Percentiles rank a stretch among this genome's conserved stretches.
Evolutionary conservation across 2,329 filamentous ascomycete species (phyloP).

Genomic region (Pseudogymnoascus sp.): DNA sequence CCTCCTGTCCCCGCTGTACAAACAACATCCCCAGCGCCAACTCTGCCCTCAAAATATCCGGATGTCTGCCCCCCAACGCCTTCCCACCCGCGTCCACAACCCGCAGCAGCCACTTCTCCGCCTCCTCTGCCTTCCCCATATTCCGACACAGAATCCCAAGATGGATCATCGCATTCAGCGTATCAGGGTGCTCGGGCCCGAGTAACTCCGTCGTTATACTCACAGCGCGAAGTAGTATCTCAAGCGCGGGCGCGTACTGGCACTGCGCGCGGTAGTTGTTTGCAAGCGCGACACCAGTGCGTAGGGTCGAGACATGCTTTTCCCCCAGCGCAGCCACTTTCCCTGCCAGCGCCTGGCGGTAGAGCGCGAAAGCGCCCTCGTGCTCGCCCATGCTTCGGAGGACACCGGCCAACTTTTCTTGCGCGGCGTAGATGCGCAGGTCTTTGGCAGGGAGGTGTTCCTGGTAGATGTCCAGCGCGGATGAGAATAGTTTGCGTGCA

Average conservation of each 20-base stretch:
- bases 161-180: slow-evolving; percentile 10
- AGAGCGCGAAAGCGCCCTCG: neutral
- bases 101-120: neutral
- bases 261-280: slow-evolving; percentile 13
- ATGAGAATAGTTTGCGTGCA: slow-evolving; percentile 5
- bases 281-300: slow-evolving; percentile 15
- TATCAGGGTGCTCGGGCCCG: slow-evolving; percentile 12
- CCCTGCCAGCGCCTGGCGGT: neutral
- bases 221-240: slow-evolving; percentile 15
- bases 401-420: neutral
- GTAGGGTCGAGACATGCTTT: slow-evolving; percentile 11
- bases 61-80: neutral
- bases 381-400: neutral
- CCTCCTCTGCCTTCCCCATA: slow-evolving; percentile 10
- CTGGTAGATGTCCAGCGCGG: neutral
- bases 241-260: slow-evolving; percentile 20
- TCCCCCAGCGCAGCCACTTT: neutral
- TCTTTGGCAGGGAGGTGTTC: neutral
- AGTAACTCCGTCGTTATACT: slow-evolving; percentile 4
- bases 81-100: neutral
- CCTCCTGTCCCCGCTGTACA: neutral
- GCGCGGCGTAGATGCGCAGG: neutral
- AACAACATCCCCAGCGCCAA: neutral
- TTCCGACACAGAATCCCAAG: slow-evolving; percentile 4
- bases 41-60: neutral